Evolutionary conservation across 495 filamentous ascomycete species (phyloP), one percentile per base, ranked within the genome.

Genomic region (Coniosporium apollinis): DNA sequence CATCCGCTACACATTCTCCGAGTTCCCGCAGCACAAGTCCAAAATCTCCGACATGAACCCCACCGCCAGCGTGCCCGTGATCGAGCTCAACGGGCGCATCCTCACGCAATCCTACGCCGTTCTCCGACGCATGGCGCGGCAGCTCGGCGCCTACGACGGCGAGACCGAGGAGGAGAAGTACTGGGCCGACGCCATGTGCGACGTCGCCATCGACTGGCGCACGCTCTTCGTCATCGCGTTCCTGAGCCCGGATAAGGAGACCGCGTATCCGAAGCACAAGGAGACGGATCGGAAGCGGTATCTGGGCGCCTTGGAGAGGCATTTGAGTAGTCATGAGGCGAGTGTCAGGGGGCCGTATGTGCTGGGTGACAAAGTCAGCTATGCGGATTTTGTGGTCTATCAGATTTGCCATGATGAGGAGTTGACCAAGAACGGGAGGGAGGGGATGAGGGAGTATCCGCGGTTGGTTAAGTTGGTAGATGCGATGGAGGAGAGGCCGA

Each of bases 91-190:
- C 25, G 58, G 60, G 4, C 39, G 40, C 19, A 55, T 58, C 15
- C 31, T 64, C 16, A 59, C 49, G 3, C 58, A 64, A 49, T 59
- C 55, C 13, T 46, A 43, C 41, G 34, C 61, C 0, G 64, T 57
- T 17, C 34, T 67, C 2, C 45, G 63, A 7, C 61, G 58, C 33
- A 53, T 62, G 30, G 48, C 55, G 7, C 39, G 56, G 6, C 49
- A 57, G 13, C 43, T 64, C 11, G 57, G 52, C 10, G 32, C 24
- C 8, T 62, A 62, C 37, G 58, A 62, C 28, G 59, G 57, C 2
- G 37, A 53, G 21, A 60, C 56, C 3, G 56, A 50, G 24, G 38
- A 42, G 5, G 61, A 62, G 44, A 63, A 56, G 46, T 65, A 60
- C 26, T 41, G 50, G 30, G 54, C 57, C 13, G 61, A 66, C 44